Conservation (phyloP, 352 stramenopile genomes). For the Peronosclerospora sorghi region DNA sequence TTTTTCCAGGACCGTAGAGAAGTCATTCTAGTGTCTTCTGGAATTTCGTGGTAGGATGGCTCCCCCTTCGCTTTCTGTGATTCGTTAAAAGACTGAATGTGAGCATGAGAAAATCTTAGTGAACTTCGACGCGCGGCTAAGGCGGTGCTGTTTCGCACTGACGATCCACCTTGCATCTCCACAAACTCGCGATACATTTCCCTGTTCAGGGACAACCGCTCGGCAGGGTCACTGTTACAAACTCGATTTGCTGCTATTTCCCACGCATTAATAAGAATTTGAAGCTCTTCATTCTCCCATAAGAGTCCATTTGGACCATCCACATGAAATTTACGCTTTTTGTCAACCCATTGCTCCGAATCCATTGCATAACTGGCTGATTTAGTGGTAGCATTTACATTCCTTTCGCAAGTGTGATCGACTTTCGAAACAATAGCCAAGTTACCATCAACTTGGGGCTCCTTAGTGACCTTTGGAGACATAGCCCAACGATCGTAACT, state of each 20-base stretch:
- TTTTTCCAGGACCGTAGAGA: conserved; percentile 31
- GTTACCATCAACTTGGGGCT: too few species aligned
- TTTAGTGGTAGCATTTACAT: not conserved
- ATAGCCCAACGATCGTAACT: not conserved
- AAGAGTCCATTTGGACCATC: conserved; percentile 17
- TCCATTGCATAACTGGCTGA: not conserved
- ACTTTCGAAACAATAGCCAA: not conserved
- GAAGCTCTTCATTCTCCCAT: conserved; percentile 25
- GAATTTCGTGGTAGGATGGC: conserved; percentile 18
- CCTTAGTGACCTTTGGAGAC: not conserved
- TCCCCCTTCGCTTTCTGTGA: conserved; percentile 20
- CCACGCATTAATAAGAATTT: conserved; percentile 25
- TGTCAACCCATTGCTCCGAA: conserved; percentile 2
- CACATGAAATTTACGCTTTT: conserved; percentile 13
- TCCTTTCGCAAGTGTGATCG: conserved; percentile 1
- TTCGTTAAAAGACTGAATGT: conserved; percentile 26
- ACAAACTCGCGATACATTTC: conserved; percentile 29
- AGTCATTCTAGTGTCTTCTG: conserved; percentile 13
- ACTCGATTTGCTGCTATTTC: conserved; percentile 23
- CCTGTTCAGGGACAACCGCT: conserved; percentile 21
- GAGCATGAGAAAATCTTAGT: conserved; percentile 26
- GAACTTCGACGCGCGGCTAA: conserved; percentile 26
- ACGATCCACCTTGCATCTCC: conserved; percentile 21
- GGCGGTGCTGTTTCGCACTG: conserved; percentile 21
- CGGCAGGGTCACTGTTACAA: conserved; percentile 8